Base-by-base conservation (phyloP, 768 basidiomycete species). In the Macrocybe gigantea region DNA sequence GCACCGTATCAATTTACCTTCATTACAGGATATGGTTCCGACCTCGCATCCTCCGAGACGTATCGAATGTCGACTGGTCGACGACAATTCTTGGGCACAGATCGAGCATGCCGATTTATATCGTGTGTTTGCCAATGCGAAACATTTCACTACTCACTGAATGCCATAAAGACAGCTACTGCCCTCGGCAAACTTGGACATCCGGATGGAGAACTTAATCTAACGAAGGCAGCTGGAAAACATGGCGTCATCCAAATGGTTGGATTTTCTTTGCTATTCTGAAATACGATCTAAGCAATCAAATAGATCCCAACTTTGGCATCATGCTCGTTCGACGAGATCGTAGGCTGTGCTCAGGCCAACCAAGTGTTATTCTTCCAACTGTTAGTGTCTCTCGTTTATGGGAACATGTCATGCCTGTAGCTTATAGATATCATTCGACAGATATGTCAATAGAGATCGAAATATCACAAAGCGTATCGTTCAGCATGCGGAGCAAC, bases 151-250 rank as follows among this genome's bases (percentile, higher is more conserved):
- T 13, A 31, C 7, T 36, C 40, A 30, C 10, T 49, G 31, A 14
- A 15, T n/a, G 36, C 42, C 11, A 44, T 22, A 33, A 52, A 71
- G 69, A 64, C 83, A n/a, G 90, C 91, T 0, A 92, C 91, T 3
- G 89, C 87, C 5, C 77, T 92, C 7, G 89, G 93, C 51, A 96
- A 95, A 68, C 82, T 98, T 1, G 92, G 94, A 1, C 93, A 97
- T 59, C 91, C 93, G 0, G 90, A 95, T 50, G 94, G 94, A 6
- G 94, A 97, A 66, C 73, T 94, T 15, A 89, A 85, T 57, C 64
- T 97, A 14, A 95, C 94, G 1, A 73, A 85, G 55, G 93, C 92
- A 0, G 93, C 91, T 0, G 90, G 79, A 0, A 88, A 88, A 59
- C 80, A 91, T 52, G 66, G 65, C 12, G 61, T 75, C 32, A 73